phyloP scores from a whole-genome alignment of 2,329 filamentous ascomycete species.

The Paecilomyces formosus region DNA sequence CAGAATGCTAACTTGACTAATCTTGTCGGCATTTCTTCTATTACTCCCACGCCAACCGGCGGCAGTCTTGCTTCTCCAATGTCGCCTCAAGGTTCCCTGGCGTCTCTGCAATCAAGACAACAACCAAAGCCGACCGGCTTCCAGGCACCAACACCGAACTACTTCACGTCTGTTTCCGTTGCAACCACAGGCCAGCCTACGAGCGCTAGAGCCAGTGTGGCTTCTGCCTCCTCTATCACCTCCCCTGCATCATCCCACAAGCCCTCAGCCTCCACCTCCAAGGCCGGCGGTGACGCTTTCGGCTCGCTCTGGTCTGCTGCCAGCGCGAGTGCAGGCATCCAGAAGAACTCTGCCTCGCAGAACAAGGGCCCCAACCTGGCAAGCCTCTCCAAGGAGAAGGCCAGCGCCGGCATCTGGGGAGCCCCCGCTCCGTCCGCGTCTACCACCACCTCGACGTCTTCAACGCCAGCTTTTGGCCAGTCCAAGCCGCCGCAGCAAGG shows the following conservation, averaged over 20 bases:
- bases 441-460: slow-evolving; percentile 43
- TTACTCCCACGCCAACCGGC: slow-evolving; percentile 60
- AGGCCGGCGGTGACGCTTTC: slow-evolving; percentile 72
- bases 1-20: slow-evolving; percentile 74
- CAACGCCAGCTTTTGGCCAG: slow-evolving; percentile 26
- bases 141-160: slow-evolving; percentile 79
- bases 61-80: background rate
- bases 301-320: slow-evolving; percentile 70
- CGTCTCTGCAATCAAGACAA: slow-evolving; percentile 33
- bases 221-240: slow-evolving; percentile 27
- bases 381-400: slow-evolving; percentile 97
- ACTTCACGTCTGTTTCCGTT: slow-evolving; percentile 72
- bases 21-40: slow-evolving; percentile 71
- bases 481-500: slow-evolving; percentile 15
- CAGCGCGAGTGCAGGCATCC: slow-evolving; percentile 63
- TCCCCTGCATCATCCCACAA: slow-evolving; percentile 41
- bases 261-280: slow-evolving; percentile 39
- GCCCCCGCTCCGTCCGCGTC: slow-evolving; percentile 52
- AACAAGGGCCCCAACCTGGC: slow-evolving; percentile 72
- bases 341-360: slow-evolving; percentile 59
- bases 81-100: slow-evolving; percentile 37
- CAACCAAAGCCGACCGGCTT: slow-evolving; percentile 56
- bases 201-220: slow-evolving; percentile 23
- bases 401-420: slow-evolving; percentile 89
- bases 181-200: slow-evolving; percentile 22